Conservation (phyloP, 768 basidiomycete species). For the Asterophora parasitica region DNA sequence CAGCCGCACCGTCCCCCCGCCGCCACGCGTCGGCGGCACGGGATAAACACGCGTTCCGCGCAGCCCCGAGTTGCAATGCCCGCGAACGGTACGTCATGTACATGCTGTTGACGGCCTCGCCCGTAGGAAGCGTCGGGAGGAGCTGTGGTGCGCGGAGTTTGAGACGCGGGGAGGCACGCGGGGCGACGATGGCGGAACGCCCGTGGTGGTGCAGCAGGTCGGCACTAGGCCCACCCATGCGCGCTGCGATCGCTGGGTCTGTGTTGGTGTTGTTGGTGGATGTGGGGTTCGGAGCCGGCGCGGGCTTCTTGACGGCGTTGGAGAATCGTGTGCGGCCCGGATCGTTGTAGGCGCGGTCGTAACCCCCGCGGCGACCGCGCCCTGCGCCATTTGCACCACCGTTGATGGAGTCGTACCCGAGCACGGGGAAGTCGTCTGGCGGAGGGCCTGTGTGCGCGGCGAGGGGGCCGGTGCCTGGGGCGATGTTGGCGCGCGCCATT, state of each 20-base stretch:
- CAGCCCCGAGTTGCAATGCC: conserved; percentile 88
- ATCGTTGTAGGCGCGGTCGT: conserved; percentile 54
- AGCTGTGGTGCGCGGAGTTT: conserved; percentile 79
- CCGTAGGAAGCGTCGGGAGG: conserved; percentile 86
- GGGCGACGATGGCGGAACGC: conserved; percentile 65
- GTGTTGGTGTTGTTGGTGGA: conserved; percentile 22
- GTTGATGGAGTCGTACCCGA: conserved; percentile 41
- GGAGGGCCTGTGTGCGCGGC: conserved; percentile 38
- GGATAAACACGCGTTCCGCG: conserved; percentile 89
- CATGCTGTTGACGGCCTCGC: conserved; percentile 68
- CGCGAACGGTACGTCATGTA: conserved; percentile 89
- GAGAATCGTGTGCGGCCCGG: conserved; percentile 87
- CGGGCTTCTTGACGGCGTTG: conserved; percentile 79
- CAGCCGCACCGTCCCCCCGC: conserved; percentile 91
- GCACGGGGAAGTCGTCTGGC: conserved; percentile 69
- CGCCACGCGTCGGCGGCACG: conserved; percentile 96
- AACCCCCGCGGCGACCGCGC: conserved; percentile 41
- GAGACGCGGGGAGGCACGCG: conserved; percentile 78
- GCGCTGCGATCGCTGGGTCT: conserved; percentile 41
- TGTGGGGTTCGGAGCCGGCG: conserved; percentile 15
- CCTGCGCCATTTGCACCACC: no score
- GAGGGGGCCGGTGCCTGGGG: conserved; percentile 40
- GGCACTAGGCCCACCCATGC: conserved; percentile 49
- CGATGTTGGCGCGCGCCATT: conserved; percentile 62
- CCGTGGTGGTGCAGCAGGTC: conserved; percentile 54